These are phyloP conservation scores for Thielaviopsis ethacetica DNA, from an alignment of 2,329 filamentous ascomycete genomes.

Conservation along the genomic window DNA sequence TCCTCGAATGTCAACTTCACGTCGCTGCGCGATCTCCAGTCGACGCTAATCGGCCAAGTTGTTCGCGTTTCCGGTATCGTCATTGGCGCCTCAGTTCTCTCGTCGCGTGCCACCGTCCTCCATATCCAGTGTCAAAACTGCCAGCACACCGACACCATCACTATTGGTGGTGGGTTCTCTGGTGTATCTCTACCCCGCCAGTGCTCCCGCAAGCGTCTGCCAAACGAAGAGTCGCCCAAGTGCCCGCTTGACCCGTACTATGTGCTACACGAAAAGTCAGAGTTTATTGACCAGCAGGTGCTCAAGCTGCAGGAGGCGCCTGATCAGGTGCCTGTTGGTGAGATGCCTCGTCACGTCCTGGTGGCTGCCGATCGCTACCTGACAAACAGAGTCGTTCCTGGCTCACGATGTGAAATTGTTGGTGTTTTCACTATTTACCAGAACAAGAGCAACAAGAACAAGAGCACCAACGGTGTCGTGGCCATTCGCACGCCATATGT, in stretches of 20 bases:
- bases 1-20: conserved; percentile 84
- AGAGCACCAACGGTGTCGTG: conserved; percentile 59
- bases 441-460: conserved; percentile 63
- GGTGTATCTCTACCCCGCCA: conserved; percentile 69
- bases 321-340: conserved; percentile 92
- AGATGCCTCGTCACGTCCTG: conserved; percentile 84
- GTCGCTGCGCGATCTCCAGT: conserved; percentile 86
- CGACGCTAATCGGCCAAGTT: conserved; percentile 82
- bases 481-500: conserved; percentile 93
- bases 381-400: conserved; percentile 88
- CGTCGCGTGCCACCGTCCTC: conserved; percentile 80
- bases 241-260: conserved; percentile 94
- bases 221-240: conserved; percentile 51
- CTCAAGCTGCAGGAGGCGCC: conserved; percentile 96
- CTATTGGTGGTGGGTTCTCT: conserved; percentile 70
- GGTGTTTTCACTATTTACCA: conserved; percentile 98
- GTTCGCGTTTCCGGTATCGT: conserved; percentile 95
- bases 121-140: conserved; percentile 83
- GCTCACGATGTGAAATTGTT: conserved; percentile 86
- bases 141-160: conserved; percentile 51
- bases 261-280: conserved; percentile 82
- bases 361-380: conserved; percentile 94
- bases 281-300: conserved; percentile 94
- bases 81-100: conserved; percentile 91
- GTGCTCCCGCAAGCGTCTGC: conserved; percentile 48